Evolutionary conservation across 176 grass and related monocot species (phyloP), one percentile per base, ranked within the genome.

Genomic region (Paspalum notatum): DNA sequence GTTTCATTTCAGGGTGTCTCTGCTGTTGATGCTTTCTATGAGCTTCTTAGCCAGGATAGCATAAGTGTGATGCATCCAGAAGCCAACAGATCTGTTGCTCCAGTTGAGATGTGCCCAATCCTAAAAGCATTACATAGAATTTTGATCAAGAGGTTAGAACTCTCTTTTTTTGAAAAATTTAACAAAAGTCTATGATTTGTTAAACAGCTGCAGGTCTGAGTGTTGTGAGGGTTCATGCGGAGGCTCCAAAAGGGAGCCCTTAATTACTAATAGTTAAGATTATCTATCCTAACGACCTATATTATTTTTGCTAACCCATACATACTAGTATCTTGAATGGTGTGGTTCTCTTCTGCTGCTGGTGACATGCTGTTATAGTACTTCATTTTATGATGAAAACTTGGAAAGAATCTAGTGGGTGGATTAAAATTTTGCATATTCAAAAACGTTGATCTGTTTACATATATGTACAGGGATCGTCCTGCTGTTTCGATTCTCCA

Each of bases 61-160:
- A 75, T 95, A 72, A 99, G 90, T 59, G 93, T 99, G 68, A 90
- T 95, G 77, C 92, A 99, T 91, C 96, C 92, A 66, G 93, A 99
- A 85, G 96, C 62, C 45, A 88, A 99, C 61, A 91, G 81, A 62
- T 86, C 86, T 73, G 93, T 99, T 77, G 93, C 93, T 10, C 96
- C 96, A 0, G 93, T 99, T 37, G 92, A 99, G 72, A 87, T 99
- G 80, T 99, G 96, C 79, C 96, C 96, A 9, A 99, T 99, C 60
- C 76, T 99, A 78, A 99, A 95, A 80, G 91, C 82, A n/a, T 93
- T 99, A 25, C 76, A 99, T 69, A 99, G 88, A 85, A 99, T 99
- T 83, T 86, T 99, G 79, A 99, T 99, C 73, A 93, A 85, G 56
- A 99, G 96, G 96, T 95, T 66, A 14, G 55, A 66, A 69, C 72